Evolutionary conservation across 2,329 filamentous ascomycete genomes (phyloP), one percentile per base, ranked within the genome.

Genomic region (Alternaria burnsii): DNA sequence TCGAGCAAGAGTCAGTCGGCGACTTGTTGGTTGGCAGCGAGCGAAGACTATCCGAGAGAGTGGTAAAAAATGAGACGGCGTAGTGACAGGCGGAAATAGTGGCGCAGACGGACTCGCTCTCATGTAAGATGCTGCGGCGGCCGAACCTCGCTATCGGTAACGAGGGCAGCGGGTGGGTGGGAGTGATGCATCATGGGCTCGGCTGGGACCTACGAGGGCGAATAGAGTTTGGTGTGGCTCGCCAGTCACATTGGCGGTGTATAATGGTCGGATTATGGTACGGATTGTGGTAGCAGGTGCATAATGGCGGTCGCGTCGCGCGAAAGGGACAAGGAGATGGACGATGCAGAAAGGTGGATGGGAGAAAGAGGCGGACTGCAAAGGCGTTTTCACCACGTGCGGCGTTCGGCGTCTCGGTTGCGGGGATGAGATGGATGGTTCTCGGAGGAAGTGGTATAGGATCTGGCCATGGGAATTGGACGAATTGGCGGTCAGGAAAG

Each of bases 111-210:
- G 38, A 58, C 44, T 60, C 48, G 22, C 24, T 58, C 48, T 34
- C 24, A 36, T 48, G 38, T 32, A 22, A 54, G 47, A 52, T 44
- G 8, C 58, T 43, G 41, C 6, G 32, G 43, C 56, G 64, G 61
- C 62, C 53, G 64, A 58, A 64, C 64, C 64, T 56, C 24, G 47
- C 52, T 16, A 48, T 41, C 52, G 63, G 63, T 58, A 66, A 44
- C 46, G 46, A 48, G 18, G 41, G 42, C 32, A 43, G 43, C 26
- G 47, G 46, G 36, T 38, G 53, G 53, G 52, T 26, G 59, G 46
- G 18, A 44, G 43, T 50, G 30, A 12, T 24, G 34, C 51, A 42
- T 43, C 48, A 32, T 54, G 46, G 40, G 46, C 42, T 57, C 51
- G 55, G 14, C 43, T 58, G 54, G 55, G 14, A 28, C 42, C 46